phyloP scores from a whole-genome alignment of 2,329 filamentous ascomycete genomes.

The Penicillium sp. region DNA sequence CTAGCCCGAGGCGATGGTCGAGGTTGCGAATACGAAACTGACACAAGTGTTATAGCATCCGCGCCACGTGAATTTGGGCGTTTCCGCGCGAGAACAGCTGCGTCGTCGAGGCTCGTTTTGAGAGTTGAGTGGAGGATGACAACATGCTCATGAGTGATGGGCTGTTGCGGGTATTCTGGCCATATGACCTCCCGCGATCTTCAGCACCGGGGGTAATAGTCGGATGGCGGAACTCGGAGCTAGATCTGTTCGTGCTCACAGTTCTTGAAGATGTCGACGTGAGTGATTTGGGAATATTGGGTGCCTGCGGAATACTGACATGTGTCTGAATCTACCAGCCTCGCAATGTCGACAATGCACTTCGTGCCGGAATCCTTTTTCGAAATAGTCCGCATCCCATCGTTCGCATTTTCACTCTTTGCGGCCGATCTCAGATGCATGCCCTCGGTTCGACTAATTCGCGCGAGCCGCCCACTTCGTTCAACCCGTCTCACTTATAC shows the following conservation, averaged over 20 bases:
- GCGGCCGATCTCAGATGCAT: constrained; percentile 74
- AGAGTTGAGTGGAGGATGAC: constrained; percentile 44
- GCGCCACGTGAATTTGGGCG: constrained; percentile 66
- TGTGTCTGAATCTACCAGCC: constrained; percentile 45
- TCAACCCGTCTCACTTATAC: constrained; percentile 66
- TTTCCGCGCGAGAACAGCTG: constrained; percentile 93
- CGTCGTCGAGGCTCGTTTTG: constrained; percentile 92
- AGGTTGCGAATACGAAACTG: constrained; percentile 3
- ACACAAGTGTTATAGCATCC: constrained; percentile 59
- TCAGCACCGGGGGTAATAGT: constrained; percentile 77
- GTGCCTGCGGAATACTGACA: background rate
- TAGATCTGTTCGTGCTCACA: constrained; percentile 85
- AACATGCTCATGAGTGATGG: constrained; percentile 67
- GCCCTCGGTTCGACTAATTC: constrained; percentile 79
- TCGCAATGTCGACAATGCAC: constrained; percentile 77
- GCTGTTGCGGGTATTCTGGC: constrained; percentile 98
- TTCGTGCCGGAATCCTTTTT: constrained; percentile 76
- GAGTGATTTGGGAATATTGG: constrained; percentile 29
- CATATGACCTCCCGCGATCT: constrained; percentile 70
- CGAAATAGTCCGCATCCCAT: constrained; percentile 75
- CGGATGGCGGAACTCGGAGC: constrained; percentile 87
- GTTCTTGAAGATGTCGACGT: constrained; percentile 89
- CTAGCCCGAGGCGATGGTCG: background rate
- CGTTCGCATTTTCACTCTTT: constrained; percentile 73
- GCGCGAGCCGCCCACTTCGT: constrained; percentile 41